A percentile compares a stretch with the other conserved stretches of the same genome.
Conservation (phyloP, 2,329 filamentous ascomycete species). For the Arthrobotrys entomopaga region DNA sequence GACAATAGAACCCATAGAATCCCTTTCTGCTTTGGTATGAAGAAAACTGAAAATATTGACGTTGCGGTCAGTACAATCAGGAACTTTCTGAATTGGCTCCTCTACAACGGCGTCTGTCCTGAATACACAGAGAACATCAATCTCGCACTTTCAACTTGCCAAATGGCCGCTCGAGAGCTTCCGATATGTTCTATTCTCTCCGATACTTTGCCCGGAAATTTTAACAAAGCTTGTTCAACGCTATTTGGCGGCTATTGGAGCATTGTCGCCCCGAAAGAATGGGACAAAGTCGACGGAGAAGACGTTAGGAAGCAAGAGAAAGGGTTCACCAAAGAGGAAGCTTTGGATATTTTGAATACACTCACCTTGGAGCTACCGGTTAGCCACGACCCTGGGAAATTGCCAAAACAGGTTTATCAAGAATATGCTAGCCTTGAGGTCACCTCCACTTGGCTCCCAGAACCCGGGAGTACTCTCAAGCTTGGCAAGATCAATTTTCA, state of each 20-base stretch:
- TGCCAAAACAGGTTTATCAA: slow-evolving; percentile 55
- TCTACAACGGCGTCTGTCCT: slow-evolving; percentile 84
- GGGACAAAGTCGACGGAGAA: slow-evolving; percentile 28
- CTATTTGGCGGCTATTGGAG: slow-evolving; percentile 69
- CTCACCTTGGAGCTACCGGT: slow-evolving; percentile 56
- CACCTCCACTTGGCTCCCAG: slow-evolving; percentile 57
- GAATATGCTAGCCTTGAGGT: slow-evolving; percentile 62
- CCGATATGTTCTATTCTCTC: slow-evolving; percentile 68
- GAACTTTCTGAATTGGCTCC: slow-evolving; percentile 88
- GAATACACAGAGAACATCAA: slow-evolving; percentile 78
- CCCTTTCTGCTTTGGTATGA: slow-evolving; percentile 69
- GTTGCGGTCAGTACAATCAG: slow-evolving; percentile 74
- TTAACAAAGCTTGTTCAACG: slow-evolving; percentile 79
- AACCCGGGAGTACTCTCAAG: slow-evolving; percentile 35
- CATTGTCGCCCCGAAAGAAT: slow-evolving; percentile 39
- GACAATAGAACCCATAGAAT: slow-evolving; percentile 65
- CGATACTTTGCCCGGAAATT: slow-evolving; percentile 74
- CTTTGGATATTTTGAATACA: slow-evolving; percentile 46
- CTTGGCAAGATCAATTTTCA: slow-evolving; percentile 39
- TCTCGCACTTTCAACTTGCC: slow-evolving; percentile 74
- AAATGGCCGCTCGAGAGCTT: slow-evolving; percentile 74
- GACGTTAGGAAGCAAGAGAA: slow-evolving; percentile 57
- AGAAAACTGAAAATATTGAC: slow-evolving; percentile 67
- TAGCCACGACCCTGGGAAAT: slow-evolving; percentile 56
- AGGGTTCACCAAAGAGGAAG: slow-evolving; percentile 56